phyloP scores from a whole-genome alignment of 441 rosid species.

The Gossypium trilobum region DNA sequence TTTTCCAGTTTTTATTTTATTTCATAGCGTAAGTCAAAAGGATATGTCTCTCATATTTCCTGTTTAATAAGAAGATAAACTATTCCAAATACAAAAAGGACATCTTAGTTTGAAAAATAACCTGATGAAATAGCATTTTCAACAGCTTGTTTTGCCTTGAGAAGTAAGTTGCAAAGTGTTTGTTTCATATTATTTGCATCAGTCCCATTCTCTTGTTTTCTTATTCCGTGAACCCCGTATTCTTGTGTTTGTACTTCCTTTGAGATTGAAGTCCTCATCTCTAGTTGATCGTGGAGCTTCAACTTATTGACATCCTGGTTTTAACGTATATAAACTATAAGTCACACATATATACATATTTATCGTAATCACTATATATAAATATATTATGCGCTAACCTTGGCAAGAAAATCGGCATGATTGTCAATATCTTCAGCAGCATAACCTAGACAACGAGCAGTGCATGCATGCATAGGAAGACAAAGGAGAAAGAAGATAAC shows the following conservation, averaged over 20 bases:
- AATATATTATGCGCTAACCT: constrained; percentile 11
- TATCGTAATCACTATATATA: not conserved
- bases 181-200: constrained; percentile 21
- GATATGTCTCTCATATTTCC: not conserved
- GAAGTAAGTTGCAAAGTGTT: constrained; percentile 1
- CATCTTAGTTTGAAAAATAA: constrained; percentile 1
- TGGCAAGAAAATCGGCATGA: constrained; percentile 2
- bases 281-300: not conserved
- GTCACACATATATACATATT: no score
- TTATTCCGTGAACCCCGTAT: not conserved
- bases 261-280: not conserved
- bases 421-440: constrained; percentile 1
- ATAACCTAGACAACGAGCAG: constrained; percentile 29
- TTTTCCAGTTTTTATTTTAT: not conserved
- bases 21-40: not conserved
- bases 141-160: constrained; percentile 11
- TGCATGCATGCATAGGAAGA: constrained; percentile 43
- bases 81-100: not conserved
- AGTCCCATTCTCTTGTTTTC: not conserved
- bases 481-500: constrained; percentile 20
- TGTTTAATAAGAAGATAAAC: not conserved
- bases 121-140: constrained; percentile 27
- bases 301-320: constrained; percentile 12
- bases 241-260: constrained; percentile 6
- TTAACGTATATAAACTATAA: not conserved